Conservation (phyloP, 495 filamentous ascomycete species). For the Aspergillus sclerotiicarbonarius region DNA sequence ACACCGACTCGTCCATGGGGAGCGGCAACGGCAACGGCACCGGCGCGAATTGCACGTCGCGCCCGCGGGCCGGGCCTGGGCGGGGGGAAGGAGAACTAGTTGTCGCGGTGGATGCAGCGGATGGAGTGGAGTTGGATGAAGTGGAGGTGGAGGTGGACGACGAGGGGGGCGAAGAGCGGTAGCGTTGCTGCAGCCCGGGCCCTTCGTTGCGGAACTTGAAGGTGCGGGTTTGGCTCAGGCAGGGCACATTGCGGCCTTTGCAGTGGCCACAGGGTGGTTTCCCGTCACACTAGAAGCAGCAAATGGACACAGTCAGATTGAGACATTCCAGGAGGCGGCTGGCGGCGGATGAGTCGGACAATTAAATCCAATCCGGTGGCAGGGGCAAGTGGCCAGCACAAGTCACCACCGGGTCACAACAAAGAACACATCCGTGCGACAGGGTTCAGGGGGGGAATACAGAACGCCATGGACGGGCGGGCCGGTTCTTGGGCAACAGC, state of each 20-base stretch:
- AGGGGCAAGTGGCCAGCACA: no score
- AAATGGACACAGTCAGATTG: no score
- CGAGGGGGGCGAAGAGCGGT: conserved; percentile 11
- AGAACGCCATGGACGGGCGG: background rate
- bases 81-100: conserved; percentile 8
- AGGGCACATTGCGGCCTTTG: conserved; percentile 22
- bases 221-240: conserved; percentile 22
- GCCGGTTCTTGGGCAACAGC: background rate
- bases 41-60: background rate
- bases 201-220: conserved; percentile 25
- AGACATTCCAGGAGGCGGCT: no score
- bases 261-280: conserved; percentile 31
- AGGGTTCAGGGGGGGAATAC: no score
- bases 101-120: background rate
- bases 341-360: no score
- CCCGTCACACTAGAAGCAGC: conserved; percentile 28
- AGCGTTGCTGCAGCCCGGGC: conserved; percentile 24
- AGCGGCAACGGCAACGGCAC: background rate
- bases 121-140: background rate
- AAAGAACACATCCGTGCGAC: no score
- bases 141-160: conserved; percentile 8
- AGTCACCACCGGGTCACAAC: no score
- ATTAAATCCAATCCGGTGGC: no score
- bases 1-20: conserved; percentile 23
- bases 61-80: background rate